Base-by-base conservation (phyloP, 129 eudicot genomes). In the Centrapalus pauciflorus region DNA sequence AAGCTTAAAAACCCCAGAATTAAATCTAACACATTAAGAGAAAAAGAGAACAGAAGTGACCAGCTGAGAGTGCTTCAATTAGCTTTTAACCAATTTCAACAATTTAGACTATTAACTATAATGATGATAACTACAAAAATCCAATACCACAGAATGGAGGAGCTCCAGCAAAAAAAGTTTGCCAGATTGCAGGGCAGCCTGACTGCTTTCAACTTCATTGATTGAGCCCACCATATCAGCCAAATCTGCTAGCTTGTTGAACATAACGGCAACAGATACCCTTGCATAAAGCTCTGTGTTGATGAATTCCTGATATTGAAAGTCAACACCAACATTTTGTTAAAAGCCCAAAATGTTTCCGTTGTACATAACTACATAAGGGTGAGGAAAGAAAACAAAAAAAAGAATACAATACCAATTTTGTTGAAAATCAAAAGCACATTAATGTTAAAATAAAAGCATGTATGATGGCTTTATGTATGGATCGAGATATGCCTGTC, bases 231-330 rank as follows among this genome's bases (percentile, higher is more conserved):
- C 76, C 55, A 38, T 64, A 79, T 77, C 76, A n/a, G 77, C 81
- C 77, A 82, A 27, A 63, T 89, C 91, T 40, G 93, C 99, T 51
- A 94, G 83, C 66, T 86, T 86, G 77, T 83, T 66, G 71, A 94
- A 89, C 77, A 94, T 62, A 28, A 89, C 94, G 71, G 99, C 94
- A 64, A 94, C 94, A 26, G 99, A 94, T 28, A 94, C 99, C 59
- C 99, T 96, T 58, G 95, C 99, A 88, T 89, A 94, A 30, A 94
- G 82, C 86, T 94, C 99, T 21, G 99, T 94, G 77, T 94, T 94
- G 75, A 94, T 82, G 70, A 86, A 94, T 66, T 55, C 90, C 96
- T 89, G 75, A 52, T 8, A 37, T 35, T 16, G 38, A 24, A 34
- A 34, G 28, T 20, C 55, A 59, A 49, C 51, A 73, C 33, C 49